A percentile compares a stretch with the other conserved stretches of the same genome.
Conservation (phyloP, 805 yeast species). For the Dipodascus geniculatus region DNA sequence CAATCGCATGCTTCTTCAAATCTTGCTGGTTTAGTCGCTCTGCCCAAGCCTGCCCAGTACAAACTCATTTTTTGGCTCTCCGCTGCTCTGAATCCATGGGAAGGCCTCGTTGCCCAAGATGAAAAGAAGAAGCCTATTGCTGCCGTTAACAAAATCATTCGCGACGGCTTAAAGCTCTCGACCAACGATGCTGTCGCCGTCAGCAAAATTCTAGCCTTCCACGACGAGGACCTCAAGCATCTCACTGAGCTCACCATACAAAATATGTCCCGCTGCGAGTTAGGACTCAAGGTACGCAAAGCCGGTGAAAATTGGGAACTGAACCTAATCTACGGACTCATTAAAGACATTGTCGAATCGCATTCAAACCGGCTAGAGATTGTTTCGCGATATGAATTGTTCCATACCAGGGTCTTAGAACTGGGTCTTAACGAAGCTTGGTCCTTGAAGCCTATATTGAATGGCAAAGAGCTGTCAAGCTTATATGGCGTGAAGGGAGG, state of each 20-base stretch:
- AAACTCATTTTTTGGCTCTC: constrained; percentile 33
- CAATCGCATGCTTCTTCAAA: not conserved
- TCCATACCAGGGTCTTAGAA: constrained; percentile 22
- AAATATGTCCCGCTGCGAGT: constrained; percentile 31
- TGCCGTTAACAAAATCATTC: constrained; percentile 41
- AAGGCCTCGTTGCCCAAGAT: constrained; percentile 26
- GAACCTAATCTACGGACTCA: constrained; percentile 28
- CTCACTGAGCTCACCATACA: constrained; percentile 14
- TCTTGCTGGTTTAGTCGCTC: not conserved
- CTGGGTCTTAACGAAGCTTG: constrained; percentile 33
- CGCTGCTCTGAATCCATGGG: constrained; percentile 40
- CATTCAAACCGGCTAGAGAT: constrained; percentile 24
- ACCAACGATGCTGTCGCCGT: constrained; percentile 42
- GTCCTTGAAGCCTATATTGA: constrained; percentile 50
- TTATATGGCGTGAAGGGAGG: constrained; percentile 57
- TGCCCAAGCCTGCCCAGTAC: not conserved
- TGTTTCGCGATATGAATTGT: constrained; percentile 9
- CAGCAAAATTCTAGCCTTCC: constrained; percentile 31
- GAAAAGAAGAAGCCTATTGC: constrained; percentile 27
- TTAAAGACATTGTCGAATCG: constrained; percentile 22
- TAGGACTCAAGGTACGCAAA: constrained; percentile 48
- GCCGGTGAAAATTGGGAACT: constrained; percentile 42
- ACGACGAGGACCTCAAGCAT: constrained; percentile 18
- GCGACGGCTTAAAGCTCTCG: constrained; percentile 62
- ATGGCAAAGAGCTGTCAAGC: constrained; percentile 51